These are phyloP conservation scores for Macrotyloma uniflorum DNA, from an alignment of 306 rosid genomes.

Conservation along the genomic window DNA sequence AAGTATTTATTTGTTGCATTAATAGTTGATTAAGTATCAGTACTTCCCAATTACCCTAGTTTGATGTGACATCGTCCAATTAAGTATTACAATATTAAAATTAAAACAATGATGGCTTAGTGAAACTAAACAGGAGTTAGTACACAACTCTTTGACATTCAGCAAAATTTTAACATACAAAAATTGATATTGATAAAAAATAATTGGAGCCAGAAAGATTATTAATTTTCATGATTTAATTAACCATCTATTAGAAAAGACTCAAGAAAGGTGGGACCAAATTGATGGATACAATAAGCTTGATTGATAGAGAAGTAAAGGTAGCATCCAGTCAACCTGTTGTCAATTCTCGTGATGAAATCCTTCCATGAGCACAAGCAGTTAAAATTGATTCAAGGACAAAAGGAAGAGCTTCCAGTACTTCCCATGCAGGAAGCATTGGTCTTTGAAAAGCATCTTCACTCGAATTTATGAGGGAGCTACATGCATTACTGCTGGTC, in stretches of 20 bases:
- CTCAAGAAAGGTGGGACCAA: conserved; percentile 5
- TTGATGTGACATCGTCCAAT: conserved; percentile 11
- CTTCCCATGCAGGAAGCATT: conserved; percentile 76
- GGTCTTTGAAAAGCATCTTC: conserved; percentile 68
- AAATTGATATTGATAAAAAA: conserved; percentile 4
- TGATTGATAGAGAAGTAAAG: conserved; percentile 34
- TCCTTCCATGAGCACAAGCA: conserved; percentile 80
- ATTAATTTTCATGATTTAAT: conserved; percentile 29
- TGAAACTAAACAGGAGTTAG: conserved; percentile 19
- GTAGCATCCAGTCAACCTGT: conserved; percentile 62
- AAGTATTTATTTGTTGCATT: conserved; percentile 17
- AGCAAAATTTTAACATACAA: conserved; percentile 1
- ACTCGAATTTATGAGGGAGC: conserved; percentile 50
- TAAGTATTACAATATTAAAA: background rate
- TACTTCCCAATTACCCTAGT: conserved; percentile 26
- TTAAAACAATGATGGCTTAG: background rate
- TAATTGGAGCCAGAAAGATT: conserved; percentile 15
- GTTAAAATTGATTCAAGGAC: conserved; percentile 78
- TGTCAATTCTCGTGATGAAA: conserved; percentile 78
- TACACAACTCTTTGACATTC: background rate
- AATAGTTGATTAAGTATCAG: conserved; percentile 6
- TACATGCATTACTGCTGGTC: conserved; percentile 48
- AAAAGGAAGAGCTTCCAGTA: conserved; percentile 76
- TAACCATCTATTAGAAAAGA: conserved; percentile 14
- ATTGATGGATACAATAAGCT: conserved; percentile 17